Conservation (phyloP, 768 basidiomycete species). For the Lactarius akahatsu region DNA sequence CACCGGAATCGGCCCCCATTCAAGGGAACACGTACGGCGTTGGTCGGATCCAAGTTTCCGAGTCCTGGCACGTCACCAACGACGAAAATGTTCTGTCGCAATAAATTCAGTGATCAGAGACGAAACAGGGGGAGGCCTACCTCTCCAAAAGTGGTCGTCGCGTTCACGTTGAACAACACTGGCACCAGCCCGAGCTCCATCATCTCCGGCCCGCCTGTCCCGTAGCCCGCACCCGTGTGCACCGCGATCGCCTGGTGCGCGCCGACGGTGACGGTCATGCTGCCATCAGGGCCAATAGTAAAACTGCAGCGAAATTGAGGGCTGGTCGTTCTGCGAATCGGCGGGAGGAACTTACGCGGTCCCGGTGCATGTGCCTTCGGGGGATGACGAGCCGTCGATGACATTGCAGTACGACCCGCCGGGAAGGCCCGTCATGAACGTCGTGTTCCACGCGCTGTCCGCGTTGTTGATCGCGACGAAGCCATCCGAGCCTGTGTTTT, state of each 20-base stretch:
- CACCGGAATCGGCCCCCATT: not conserved
- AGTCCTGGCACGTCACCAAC: conserved; percentile 56
- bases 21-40: conserved; percentile 45
- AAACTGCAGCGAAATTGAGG: conserved; percentile 28
- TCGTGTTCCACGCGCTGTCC: too few species aligned
- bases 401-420: conserved; percentile 66
- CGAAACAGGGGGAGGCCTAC: conserved; percentile 34
- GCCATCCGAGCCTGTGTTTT: conserved; percentile 47
- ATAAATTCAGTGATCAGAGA: not conserved
- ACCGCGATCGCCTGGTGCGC: conserved; percentile 33
- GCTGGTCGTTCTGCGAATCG: not conserved
- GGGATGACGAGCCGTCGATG: conserved; percentile 46
- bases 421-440: conserved; percentile 58
- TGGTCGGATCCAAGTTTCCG: conserved; percentile 49
- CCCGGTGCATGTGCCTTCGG: conserved; percentile 49
- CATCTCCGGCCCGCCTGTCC: not conserved
- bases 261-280: conserved; percentile 31
- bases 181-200: conserved; percentile 9
- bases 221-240: conserved; percentile 29
- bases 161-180: conserved; percentile 47
- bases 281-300: conserved; percentile 19
- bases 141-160: conserved; percentile 58
- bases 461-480: conserved; percentile 71
- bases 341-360: conserved; percentile 38
- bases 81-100: conserved; percentile 55